Conservation (phyloP, 768 basidiomycete species). For the Rossbeevera mucosa region DNA sequence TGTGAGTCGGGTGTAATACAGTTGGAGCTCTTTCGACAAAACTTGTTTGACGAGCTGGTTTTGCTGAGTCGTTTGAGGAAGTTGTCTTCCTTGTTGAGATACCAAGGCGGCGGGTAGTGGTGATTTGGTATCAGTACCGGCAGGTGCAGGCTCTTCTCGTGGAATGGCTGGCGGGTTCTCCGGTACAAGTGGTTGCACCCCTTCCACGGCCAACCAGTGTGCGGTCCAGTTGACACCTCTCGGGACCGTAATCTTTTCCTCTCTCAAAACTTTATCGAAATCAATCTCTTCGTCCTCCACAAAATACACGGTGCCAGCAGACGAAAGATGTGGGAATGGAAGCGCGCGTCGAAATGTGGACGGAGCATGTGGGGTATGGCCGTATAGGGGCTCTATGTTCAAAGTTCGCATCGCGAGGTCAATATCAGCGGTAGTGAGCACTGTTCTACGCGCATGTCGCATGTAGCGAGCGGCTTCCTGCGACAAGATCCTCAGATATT, state of each 20-base stretch:
- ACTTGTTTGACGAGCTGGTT: conserved; percentile 87
- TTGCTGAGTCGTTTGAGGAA: conserved; percentile 37
- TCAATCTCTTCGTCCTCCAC: conserved; percentile 98
- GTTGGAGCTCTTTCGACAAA: conserved; percentile 87
- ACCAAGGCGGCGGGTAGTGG: conserved; percentile 23
- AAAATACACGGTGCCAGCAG: conserved; percentile 78
- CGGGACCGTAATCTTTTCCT: conserved; percentile 79
- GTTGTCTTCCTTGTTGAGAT: conserved; percentile 23
- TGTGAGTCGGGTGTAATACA: conserved; percentile 92
- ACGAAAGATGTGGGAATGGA: conserved; percentile 38
- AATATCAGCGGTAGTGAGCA: conserved; percentile 84
- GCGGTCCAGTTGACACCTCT: conserved; percentile 85
- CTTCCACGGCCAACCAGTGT: conserved; percentile 98
- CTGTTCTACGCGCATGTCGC: conserved; percentile 89
- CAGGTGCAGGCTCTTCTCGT: conserved; percentile 41
- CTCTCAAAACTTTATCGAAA: conserved; percentile 84
- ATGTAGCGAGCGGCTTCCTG: conserved; percentile 94
- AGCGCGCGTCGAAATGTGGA: conserved; percentile 41
- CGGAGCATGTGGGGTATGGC: conserved; percentile 35
- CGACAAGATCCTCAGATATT: background rate
- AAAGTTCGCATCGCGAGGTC: conserved; percentile 91
- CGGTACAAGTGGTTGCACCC: conserved; percentile 93
- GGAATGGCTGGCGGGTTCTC: conserved; percentile 90
- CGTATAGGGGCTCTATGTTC: conserved; percentile 95
- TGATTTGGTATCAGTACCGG: conserved; percentile 26